These are phyloP conservation scores for Trametes sp. DNA, from an alignment of 1,284 basidiomycete genomes.

Conservation along the genomic window DNA sequence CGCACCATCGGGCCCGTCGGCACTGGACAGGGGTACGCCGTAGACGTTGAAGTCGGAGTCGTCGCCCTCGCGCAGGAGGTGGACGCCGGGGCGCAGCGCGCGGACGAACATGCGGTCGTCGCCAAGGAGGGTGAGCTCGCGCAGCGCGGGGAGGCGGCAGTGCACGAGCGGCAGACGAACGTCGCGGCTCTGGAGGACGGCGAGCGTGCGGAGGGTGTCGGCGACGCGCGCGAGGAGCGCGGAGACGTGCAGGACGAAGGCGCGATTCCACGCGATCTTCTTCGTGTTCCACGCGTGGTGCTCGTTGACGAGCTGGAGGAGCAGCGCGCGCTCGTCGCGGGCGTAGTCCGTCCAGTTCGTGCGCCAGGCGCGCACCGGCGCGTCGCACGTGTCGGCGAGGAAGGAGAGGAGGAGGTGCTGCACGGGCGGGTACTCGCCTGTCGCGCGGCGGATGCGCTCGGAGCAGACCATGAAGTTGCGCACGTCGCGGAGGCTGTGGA, in stretches of 20 bases:
- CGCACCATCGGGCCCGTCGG: conserved; percentile 3
- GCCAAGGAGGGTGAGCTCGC: conserved; percentile 30
- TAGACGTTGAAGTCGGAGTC: conserved; percentile 29
- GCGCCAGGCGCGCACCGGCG: conserved; percentile 27
- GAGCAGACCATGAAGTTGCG: conserved; percentile 27
- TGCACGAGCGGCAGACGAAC: conserved; percentile 29
- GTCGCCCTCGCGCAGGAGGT: conserved; percentile 23
- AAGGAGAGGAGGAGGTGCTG: conserved; percentile 28
- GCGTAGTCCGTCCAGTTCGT: conserved; percentile 27
- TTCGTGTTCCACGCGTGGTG: conserved; percentile 20
- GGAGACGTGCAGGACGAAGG: conserved; percentile 25
- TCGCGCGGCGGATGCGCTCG: conserved; percentile 23
- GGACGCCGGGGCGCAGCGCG: conserved; percentile 13
- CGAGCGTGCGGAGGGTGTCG: conserved; percentile 25
- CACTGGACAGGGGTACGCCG: conserved; percentile 3
- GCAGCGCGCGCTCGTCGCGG: conserved; percentile 23
- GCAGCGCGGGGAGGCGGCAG: conserved; percentile 23
- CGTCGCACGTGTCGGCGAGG: conserved; percentile 27
- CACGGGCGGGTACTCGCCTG: conserved; percentile 7
- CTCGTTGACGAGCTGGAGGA: conserved; percentile 27
- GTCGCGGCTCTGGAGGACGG: conserved; percentile 27
- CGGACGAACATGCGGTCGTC: conserved; percentile 29
- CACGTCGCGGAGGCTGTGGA: conserved; percentile 22
- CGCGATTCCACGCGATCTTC: conserved; percentile 29
- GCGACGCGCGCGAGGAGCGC: conserved; percentile 28